Conservation (phyloP, 2,329 filamentous ascomycete genomes). For the Pestalotiopsis sp. region DNA sequence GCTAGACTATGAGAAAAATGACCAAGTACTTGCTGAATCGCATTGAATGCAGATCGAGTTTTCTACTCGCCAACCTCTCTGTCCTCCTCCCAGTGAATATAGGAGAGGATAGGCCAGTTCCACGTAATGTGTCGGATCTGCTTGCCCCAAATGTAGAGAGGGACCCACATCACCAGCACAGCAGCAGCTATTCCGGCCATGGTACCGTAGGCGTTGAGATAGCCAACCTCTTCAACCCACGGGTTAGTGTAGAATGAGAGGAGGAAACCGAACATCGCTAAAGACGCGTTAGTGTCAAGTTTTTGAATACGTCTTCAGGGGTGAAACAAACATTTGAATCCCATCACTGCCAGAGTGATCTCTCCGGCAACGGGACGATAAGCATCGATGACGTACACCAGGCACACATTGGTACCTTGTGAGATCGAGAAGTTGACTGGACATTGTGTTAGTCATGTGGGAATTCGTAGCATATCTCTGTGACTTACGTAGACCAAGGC, state of each 20-base stretch:
- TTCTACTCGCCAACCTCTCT: constrained; percentile 56
- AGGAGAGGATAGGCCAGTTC: constrained; percentile 49
- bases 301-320: not conserved
- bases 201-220: constrained; percentile 53
- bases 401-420: constrained; percentile 56
- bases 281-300: not conserved
- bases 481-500: constrained; percentile 51
- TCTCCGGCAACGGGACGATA: constrained; percentile 62
- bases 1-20: not conserved
- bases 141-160: constrained; percentile 56
- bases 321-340: constrained; percentile 51
- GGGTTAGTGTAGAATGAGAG: constrained; percentile 63
- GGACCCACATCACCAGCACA: constrained; percentile 50
- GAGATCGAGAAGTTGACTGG: constrained; percentile 58
- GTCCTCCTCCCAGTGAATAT: constrained; percentile 53
- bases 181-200: constrained; percentile 57
- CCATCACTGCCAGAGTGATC: constrained; percentile 53
- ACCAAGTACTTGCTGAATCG: not conserved
- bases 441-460: not conserved
- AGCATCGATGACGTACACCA: constrained; percentile 60
- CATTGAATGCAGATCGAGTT: not conserved
- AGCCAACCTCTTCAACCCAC: constrained; percentile 55
- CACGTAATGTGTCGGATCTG: constrained; percentile 47
- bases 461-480: not conserved
- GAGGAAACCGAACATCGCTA: constrained; percentile 58